These are phyloP conservation scores for Solanum paucissectum DNA, from an alignment of 257 asterid species.

Conservation along the genomic window DNA sequence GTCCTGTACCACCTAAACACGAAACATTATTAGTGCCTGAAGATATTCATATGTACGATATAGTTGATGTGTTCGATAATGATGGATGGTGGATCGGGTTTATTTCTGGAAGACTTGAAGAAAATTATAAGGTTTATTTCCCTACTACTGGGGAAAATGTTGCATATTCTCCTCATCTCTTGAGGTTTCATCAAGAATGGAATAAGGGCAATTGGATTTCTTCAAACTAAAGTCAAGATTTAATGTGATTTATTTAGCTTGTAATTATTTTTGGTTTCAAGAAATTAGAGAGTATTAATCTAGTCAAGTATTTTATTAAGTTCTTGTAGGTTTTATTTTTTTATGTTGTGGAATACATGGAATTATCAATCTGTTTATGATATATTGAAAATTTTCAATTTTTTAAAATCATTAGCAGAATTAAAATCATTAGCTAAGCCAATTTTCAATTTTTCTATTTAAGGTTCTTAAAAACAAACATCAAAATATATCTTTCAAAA, in stretches of 20 bases:
- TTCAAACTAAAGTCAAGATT: not conserved
- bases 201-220: conserved; percentile 4
- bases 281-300: not conserved
- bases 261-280: not conserved
- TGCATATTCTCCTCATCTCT: not conserved
- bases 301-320: not conserved
- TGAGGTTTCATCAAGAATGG: conserved; percentile 10
- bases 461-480: not conserved
- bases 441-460: too few species aligned
- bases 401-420: not conserved
- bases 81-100: not conserved
- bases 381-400: not conserved
- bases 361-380: not conserved
- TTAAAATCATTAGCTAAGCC: too few species aligned
- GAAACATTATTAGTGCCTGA: not conserved
- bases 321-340: not conserved
- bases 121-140: not conserved
- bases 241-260: not conserved
- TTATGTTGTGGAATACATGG: not conserved
- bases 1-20: not conserved
- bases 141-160: conserved; percentile 3
- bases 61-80: not conserved
- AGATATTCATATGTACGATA: not conserved
- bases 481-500: not conserved
- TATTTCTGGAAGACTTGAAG: not conserved